Percentiles rank a stretch among this genome's conserved stretches.
Evolutionary conservation across 2,329 filamentous ascomycete genomes (phyloP).

Genomic region (Botrytis medusae): DNA sequence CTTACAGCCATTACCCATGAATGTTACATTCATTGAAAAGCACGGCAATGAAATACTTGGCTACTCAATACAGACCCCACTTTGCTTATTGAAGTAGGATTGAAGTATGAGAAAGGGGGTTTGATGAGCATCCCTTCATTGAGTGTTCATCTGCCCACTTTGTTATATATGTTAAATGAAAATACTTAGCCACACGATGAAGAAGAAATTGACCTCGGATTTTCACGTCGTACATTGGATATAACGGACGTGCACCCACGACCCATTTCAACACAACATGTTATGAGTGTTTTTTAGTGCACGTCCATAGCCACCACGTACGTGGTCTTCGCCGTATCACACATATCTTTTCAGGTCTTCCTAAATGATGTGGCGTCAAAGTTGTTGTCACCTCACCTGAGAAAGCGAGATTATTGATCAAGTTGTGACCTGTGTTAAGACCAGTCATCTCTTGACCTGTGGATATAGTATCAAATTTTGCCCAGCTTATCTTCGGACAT

Average conservation of each 20-base stretch:
- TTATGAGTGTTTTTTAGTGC: not conserved
- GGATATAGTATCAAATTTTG: not conserved
- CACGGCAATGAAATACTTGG: not conserved
- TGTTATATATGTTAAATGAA: not conserved
- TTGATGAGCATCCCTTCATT: not conserved
- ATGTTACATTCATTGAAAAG: slow-evolving; percentile 11
- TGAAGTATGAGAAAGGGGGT: slow-evolving; percentile 15
- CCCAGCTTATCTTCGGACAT: not conserved
- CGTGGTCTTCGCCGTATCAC: not conserved
- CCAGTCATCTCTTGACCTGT: not conserved
- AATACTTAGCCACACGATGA: not conserved
- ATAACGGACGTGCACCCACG: not conserved
- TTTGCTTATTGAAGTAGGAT: not conserved
- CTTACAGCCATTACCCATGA: not conserved
- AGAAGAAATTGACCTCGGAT: not conserved
- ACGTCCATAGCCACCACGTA: not conserved
- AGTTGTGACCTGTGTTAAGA: not conserved
- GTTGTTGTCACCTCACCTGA: not conserved
- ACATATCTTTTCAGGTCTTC: slow-evolving; percentile 1
- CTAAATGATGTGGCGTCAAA: slow-evolving; percentile 6
- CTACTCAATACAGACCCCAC: not conserved
- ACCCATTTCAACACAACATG: not conserved
- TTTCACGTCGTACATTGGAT: not conserved
- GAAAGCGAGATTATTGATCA: not conserved
- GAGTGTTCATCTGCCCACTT: not conserved